Evolutionary conservation across 495 filamentous ascomycete species (phyloP).

Genomic region (Xylaria castorea): DNA sequence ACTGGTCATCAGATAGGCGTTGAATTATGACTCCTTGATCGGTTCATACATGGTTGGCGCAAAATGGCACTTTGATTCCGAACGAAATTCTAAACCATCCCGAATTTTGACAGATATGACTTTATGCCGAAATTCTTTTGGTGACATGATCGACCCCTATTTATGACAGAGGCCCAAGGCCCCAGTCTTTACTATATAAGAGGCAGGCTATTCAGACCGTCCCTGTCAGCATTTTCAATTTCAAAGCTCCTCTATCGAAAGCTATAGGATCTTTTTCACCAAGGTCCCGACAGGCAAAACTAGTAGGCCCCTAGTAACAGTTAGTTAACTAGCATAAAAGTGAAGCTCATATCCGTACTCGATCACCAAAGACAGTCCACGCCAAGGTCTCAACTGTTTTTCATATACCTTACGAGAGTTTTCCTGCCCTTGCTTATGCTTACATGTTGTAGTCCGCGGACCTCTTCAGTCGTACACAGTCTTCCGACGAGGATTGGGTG

Average conservation of each 20-base stretch:
- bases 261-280: background rate
- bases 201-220: background rate
- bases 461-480: background rate
- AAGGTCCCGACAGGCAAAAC: background rate
- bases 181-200: too few species aligned
- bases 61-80: constrained; percentile 25
- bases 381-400: background rate
- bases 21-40: constrained; percentile 31
- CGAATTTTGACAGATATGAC: background rate
- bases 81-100: background rate
- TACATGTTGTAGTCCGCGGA: background rate
- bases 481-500: background rate
- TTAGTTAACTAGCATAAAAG: background rate
- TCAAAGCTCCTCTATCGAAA: background rate
- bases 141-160: background rate
- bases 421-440: background rate
- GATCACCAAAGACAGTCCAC: background rate
- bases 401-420: background rate
- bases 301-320: background rate
- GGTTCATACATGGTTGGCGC: constrained; percentile 28
- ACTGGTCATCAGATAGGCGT: constrained; percentile 31
- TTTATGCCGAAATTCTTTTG: background rate
- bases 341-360: background rate
- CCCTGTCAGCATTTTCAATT: background rate
- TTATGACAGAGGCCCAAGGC: too few species aligned